Evolutionary conservation across 2,329 filamentous ascomycete genomes (phyloP), one percentile per base, ranked within the genome.

Genomic region (Cladophialophora bantiana): DNA sequence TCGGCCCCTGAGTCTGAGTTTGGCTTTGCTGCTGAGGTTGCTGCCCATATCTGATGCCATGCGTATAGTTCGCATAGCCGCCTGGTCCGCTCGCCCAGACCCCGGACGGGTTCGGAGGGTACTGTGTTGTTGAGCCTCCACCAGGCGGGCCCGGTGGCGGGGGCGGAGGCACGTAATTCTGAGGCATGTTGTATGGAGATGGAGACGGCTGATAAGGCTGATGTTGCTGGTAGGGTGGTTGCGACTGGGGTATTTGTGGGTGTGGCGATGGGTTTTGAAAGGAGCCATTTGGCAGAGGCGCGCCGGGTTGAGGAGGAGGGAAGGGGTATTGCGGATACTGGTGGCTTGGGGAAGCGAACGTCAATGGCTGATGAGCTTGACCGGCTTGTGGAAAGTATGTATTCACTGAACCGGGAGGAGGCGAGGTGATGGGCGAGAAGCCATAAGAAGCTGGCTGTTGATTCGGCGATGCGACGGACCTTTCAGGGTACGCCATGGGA

Each of bases 81-180:
- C 83, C 84, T 3, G 86, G 84, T 7, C 83, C 84, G 59, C 80
- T 78, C 3, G 81, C 77, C 76, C 81, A 80, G 56, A 73, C 64
- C 53, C 75, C 68, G 55, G 75, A 71, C 69, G 76, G 50, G 50
- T 71, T 69, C 67, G 76, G 75, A 1, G 81, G 79, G 73, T 85
- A 89, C n/a, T 84, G 83, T 50, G 83, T 82, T 56, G 82, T 78
- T 4, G 84, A 81, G 66, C 74, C 83, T 85, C 57, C 71, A 9
- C 71, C 70, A 10, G 88, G 87, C 5, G 86, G 88, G 2, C 87
- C 86, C 1, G 88, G 88, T 0, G 88, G 89, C 10, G 89, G 89
- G 3, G 88, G 89, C 18, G 88, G 88, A 0, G 88, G 88, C 32
- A 90, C 83, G 74, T 89, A 91, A 4, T 88, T 88, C 59, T 87